These are phyloP conservation scores for Diutina ranongensis DNA, from an alignment of 1,139 yeast species.

Conservation along the genomic window DNA sequence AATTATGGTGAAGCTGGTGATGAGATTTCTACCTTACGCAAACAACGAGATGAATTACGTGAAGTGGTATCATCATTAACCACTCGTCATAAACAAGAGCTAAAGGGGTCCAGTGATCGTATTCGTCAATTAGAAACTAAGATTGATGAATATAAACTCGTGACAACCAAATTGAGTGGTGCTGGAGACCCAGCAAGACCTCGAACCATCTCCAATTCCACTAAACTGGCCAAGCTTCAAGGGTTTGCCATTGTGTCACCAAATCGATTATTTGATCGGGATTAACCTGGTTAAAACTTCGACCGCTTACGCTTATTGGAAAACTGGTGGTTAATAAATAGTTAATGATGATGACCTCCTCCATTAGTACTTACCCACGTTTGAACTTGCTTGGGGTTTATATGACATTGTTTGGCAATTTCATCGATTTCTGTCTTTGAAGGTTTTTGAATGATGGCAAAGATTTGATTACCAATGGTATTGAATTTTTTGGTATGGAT, in stretches of 20 bases:
- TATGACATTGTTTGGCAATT: not conserved
- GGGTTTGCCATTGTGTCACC: constrained; percentile 33
- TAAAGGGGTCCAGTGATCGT: constrained; percentile 32
- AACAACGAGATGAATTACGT: constrained; percentile 48
- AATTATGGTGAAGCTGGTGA: constrained; percentile 6
- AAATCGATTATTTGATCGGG: constrained; percentile 19
- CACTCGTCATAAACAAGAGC: constrained; percentile 24
- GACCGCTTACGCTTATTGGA: not conserved
- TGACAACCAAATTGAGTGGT: constrained; percentile 25
- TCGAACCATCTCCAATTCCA: constrained; percentile 1
- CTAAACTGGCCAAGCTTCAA: constrained; percentile 29
- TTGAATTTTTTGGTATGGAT: too few relatives aligned
- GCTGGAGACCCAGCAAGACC: constrained; percentile 11
- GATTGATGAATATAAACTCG: constrained; percentile 21
- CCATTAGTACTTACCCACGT: not conserved
- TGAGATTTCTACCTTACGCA: constrained; percentile 27
- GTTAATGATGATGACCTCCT: not conserved
- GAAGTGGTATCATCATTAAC: constrained; percentile 36
- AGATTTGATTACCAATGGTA: not conserved
- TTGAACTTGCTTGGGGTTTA: not conserved
- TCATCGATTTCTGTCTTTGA: not conserved
- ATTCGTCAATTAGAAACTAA: constrained; percentile 28
- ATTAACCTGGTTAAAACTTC: not conserved
- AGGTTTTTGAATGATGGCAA: not conserved
- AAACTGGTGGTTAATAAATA: not conserved